phyloP scores from a whole-genome alignment of 2,329 filamentous ascomycete species.

The Myriosclerotinia curreyana region DNA sequence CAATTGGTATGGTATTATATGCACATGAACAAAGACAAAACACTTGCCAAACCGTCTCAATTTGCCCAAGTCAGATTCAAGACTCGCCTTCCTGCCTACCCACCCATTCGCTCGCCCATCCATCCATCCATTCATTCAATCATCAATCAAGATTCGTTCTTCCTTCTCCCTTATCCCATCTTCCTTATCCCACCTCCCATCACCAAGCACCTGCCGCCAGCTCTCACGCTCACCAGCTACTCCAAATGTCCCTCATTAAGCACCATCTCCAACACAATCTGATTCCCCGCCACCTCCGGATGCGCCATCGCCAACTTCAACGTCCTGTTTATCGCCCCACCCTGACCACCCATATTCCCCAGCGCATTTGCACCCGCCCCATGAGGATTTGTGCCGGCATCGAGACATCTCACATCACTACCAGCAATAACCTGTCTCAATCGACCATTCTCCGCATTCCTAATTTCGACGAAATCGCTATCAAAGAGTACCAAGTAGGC shows the following conservation, averaged over 20 bases:
- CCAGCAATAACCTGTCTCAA: conserved; percentile 92
- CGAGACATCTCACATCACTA: conserved; percentile 82
- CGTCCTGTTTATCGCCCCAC: conserved; percentile 57
- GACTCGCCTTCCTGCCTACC: not conserved
- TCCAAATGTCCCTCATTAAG: conserved; percentile 76
- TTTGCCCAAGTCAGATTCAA: conserved; percentile 1
- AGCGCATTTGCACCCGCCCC: conserved; percentile 50
- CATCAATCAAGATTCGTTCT: not conserved
- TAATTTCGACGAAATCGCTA: conserved; percentile 92
- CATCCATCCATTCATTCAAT: conserved; percentile 7
- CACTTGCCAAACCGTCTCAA: conserved; percentile 1
- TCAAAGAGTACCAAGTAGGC: conserved; percentile 93
- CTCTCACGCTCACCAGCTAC: conserved; percentile 18
- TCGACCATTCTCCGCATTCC: conserved; percentile 93
- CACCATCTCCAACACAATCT: conserved; percentile 88
- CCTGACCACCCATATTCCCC: conserved; percentile 29
- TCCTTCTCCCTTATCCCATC: not conserved
- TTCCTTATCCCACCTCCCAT: not conserved
- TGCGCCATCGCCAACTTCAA: conserved; percentile 96
- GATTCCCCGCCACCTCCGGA: conserved; percentile 76
- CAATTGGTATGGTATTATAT: conserved; percentile 15
- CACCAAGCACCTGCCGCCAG: not conserved
- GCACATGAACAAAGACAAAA: conserved; percentile 9
- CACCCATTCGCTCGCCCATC: not conserved
- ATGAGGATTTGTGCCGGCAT: conserved; percentile 64